Evolutionary conservation across 2,329 filamentous ascomycete genomes (phyloP), one percentile per base, ranked within the genome.

Genomic region (Colletotrichum musae): DNA sequence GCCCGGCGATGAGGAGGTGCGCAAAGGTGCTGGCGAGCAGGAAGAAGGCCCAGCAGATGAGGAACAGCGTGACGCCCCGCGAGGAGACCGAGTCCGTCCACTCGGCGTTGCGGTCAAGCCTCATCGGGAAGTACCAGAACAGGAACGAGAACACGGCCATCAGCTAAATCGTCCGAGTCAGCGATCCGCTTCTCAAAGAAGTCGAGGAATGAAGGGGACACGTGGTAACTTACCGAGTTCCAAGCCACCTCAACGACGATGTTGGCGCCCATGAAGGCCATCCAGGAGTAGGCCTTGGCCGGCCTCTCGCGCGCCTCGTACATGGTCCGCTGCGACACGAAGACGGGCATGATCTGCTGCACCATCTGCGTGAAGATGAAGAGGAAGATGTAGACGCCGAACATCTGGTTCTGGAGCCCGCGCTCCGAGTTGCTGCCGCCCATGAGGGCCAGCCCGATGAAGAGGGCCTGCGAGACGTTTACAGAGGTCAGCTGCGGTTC

Each of bases 161-260:
- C 47, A 92, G 76, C 1, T 64, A 18, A 32, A 24, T 13, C 39
- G 16, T 15, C 10, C 7, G 4, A 9, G 54, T 64, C 9, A 64
- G 47, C 4, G 3, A 13, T 9, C 3, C 3, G 2, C 2, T 24
- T 5, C 13, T n/a, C 21, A 2, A 47, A 13, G 10, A 13, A 12
- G 2, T 9, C 7, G 7, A 32, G 5, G n/a, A n/a, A n/a, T n/a
- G n/a, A n/a, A n/a, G n/a, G n/a, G 6, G 1, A 0, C 18, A 41
- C 3, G 2, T 2, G 6, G 6, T 16, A 5, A 43, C 62, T 53
- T 36, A 64, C 62, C 41, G 88, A 86, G 73, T 92, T 89, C 85
- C 89, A 93, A 0, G 91, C 89, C 1, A 93, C 79, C 77, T 94
- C 91, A 64, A 92, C 89, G 7, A 90, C 73, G 62, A 93, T 88